Base-by-base conservation (phyloP, 768 basidiomycete species). In the Pulveroboletus sp. region DNA sequence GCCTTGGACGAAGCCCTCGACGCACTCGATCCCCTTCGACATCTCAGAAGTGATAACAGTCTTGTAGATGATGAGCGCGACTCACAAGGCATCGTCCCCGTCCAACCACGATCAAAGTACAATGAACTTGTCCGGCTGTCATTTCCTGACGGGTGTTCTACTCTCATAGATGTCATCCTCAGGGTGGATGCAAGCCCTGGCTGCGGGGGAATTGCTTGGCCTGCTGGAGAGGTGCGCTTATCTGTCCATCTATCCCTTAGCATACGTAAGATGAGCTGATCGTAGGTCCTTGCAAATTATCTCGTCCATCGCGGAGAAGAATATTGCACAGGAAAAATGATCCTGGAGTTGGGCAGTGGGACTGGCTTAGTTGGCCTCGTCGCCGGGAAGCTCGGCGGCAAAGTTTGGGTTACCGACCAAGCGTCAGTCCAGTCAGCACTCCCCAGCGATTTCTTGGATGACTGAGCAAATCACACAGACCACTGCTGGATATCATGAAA, bases 331-430 rank as follows among this genome's bases (percentile, higher is more conserved):
- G 76, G 76, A 40, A 82, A 76, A 65, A 78, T 63, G 25, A 70
- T 94, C 12, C 63, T 97, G 16, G 94, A 97, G 62, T 77, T 97
- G 2, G 94, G 94, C 5, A 87, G 87, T 55, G 94, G 94, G 2
- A 97, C 94, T 4, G 94, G 94, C 16, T 75, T 97, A 20, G 92
- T 95, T n/a, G 93, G 93, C 9, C 77, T 97, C 23, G 83, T 87
- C 6, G 85, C 86, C 3, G 91, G 77, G 6, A 73, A 77, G 41
- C 76, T 94, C 16, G 83, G 84, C 36, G 76, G 75, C 4, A 71
- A 69, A n/a, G 83, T 88, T 21, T 86, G 79, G 70, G 85, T 93
- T 56, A 97, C 94, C 16, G 94, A 97, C 72, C 94, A 94, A 78
- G 77, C 75, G 94, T 94, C 62, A 69, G 90, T 84, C 39, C 62